A percentile compares a stretch with the other conserved stretches of the same genome.
phyloP scores from a whole-genome alignment of 257 asterid species.

The Nicotiana attenuata region DNA sequence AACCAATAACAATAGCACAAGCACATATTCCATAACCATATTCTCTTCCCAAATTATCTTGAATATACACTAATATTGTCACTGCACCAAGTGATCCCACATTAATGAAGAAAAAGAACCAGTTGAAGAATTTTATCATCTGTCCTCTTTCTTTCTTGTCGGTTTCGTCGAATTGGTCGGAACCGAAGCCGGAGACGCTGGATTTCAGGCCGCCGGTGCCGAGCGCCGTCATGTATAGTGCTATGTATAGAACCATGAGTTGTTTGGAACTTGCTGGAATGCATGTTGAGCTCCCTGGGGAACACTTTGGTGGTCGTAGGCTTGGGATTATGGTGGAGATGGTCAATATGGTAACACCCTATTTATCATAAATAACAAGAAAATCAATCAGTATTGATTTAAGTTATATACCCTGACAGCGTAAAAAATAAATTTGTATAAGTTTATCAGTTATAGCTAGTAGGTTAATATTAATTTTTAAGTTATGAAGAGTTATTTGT shows the following conservation, averaged over 20 bases:
- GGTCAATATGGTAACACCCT: slow-evolving; percentile 77
- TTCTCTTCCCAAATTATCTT: slow-evolving; percentile 66
- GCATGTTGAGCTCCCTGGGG: slow-evolving; percentile 38
- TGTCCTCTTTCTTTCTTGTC: slow-evolving; percentile 47
- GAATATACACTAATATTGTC: slow-evolving; percentile 69
- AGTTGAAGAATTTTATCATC: slow-evolving; percentile 74
- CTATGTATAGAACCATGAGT: slow-evolving; percentile 47
- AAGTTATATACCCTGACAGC: no score
- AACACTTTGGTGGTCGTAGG: slow-evolving; percentile 73
- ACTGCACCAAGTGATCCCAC: slow-evolving; percentile 75
- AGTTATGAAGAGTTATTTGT: background rate
- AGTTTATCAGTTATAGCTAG: background rate
- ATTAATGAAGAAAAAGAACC: slow-evolving; percentile 86
- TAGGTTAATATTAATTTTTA: background rate
- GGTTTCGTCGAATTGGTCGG: slow-evolving; percentile 78
- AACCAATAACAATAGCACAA: slow-evolving; percentile 50
- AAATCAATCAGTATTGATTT: background rate
- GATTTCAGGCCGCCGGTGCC: slow-evolving; percentile 92
- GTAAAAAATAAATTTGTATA: background rate
- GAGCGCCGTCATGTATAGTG: slow-evolving; percentile 72
- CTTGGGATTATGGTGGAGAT: slow-evolving; percentile 63
- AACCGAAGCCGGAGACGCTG: slow-evolving; percentile 85
- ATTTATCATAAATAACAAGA: background rate
- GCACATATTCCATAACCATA: slow-evolving; percentile 92
- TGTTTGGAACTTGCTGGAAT: slow-evolving; percentile 56